phyloP scores from a whole-genome alignment of 2,329 filamentous ascomycete genomes.

The Fusarium torreyae region DNA sequence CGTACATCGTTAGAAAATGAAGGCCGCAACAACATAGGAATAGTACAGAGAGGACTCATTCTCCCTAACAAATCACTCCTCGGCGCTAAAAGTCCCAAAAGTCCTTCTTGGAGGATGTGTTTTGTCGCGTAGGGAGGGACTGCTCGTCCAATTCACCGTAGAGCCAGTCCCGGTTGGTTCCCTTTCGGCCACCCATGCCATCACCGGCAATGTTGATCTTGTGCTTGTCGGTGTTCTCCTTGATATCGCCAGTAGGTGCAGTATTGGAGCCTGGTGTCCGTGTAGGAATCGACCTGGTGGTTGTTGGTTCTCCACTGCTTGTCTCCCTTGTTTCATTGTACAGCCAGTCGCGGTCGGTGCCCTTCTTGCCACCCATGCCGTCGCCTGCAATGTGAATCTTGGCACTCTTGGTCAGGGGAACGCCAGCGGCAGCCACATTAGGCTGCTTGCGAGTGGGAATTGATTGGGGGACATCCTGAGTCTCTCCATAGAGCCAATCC shows the following conservation, averaged over 20 bases:
- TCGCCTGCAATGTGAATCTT: constrained; percentile 67
- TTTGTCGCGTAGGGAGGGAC: constrained; percentile 55
- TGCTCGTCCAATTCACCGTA: constrained; percentile 65
- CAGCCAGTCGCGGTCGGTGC: constrained; percentile 69
- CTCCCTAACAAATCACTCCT: constrained; percentile 20
- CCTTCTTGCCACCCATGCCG: constrained; percentile 75
- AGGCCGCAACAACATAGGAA: background rate
- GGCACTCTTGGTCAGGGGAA: constrained; percentile 35
- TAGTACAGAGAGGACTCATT: background rate
- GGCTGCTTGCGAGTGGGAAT: constrained; percentile 41
- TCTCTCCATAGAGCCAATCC: constrained; percentile 68
- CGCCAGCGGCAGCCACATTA: constrained; percentile 24
- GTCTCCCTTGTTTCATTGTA: constrained; percentile 64
- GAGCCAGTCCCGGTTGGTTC: constrained; percentile 69
- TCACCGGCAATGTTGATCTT: constrained; percentile 67
- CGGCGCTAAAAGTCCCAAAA: constrained; percentile 65
- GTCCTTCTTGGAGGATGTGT: constrained; percentile 56
- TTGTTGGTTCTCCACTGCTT: constrained; percentile 18
- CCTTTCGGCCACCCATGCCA: constrained; percentile 75
- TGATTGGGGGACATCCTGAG: constrained; percentile 51
- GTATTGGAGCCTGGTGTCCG: constrained; percentile 52
- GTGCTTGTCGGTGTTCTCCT: constrained; percentile 36
- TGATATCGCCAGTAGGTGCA: constrained; percentile 16
- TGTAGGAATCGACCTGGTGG: constrained; percentile 50
- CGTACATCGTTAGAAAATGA: constrained; percentile 13